Evolutionary conservation across 208 protist species (phyloP).

Genomic region (Phytomonas sp.): DNA sequence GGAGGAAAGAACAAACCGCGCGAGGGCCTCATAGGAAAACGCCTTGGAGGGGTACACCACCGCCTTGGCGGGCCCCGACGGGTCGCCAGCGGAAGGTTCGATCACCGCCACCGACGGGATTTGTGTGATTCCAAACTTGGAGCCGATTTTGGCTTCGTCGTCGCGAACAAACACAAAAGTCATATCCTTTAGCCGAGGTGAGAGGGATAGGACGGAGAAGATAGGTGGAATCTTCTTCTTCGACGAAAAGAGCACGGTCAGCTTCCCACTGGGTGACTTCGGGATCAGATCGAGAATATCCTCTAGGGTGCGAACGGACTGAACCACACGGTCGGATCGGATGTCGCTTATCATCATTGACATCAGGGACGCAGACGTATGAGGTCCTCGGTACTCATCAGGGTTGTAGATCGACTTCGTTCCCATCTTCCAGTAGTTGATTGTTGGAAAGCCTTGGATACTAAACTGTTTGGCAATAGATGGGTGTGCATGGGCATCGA

Average conservation of each 20-base stretch:
- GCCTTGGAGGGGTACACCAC: slow-evolving; percentile 27
- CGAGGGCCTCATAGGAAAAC: slow-evolving; percentile 64
- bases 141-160: slow-evolving; percentile 8
- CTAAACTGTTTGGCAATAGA: slow-evolving; percentile 57
- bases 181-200: slow-evolving; percentile 54
- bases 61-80: background rate
- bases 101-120: slow-evolving; percentile 54
- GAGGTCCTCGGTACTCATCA: slow-evolving; percentile 64
- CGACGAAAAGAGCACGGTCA: slow-evolving; percentile 68
- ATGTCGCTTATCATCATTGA: slow-evolving; percentile 41
- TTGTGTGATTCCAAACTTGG: slow-evolving; percentile 28
- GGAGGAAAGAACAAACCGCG: slow-evolving; percentile 48
- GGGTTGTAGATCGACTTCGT: slow-evolving; percentile 33
- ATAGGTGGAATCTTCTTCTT: slow-evolving; percentile 75
- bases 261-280: slow-evolving; percentile 22
- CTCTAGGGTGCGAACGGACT: slow-evolving; percentile 12
- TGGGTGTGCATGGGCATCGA: slow-evolving; percentile 73
- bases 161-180: slow-evolving; percentile 63
- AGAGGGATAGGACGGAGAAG: slow-evolving; percentile 66
- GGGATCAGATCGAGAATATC: background rate
- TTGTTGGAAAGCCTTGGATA: slow-evolving; percentile 88
- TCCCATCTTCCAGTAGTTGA: slow-evolving; percentile 85
- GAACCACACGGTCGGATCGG: slow-evolving; percentile 24
- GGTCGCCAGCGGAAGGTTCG: slow-evolving; percentile 10
- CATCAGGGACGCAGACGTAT: slow-evolving; percentile 62